These are phyloP conservation scores for Starmerella powellii DNA, from an alignment of 805 yeast species.

Conservation along the genomic window DNA sequence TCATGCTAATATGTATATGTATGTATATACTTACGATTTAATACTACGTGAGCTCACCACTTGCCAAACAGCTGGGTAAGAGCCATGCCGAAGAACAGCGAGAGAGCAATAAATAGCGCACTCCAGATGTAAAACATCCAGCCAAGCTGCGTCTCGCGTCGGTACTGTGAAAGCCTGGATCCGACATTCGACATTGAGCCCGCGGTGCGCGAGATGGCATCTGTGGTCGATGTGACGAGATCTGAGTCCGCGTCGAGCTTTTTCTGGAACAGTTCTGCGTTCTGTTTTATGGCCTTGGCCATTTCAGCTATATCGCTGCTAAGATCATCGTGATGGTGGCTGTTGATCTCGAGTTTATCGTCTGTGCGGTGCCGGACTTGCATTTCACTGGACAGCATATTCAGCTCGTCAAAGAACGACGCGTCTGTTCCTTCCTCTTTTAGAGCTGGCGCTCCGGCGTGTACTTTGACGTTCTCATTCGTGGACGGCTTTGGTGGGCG, in stretches of 20 bases:
- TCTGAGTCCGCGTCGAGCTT: slow-evolving; percentile 30
- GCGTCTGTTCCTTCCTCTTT: neutral
- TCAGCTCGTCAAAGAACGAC: slow-evolving; percentile 15
- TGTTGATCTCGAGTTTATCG: slow-evolving; percentile 24
- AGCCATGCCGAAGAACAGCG: slow-evolving; percentile 28
- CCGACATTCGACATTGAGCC: slow-evolving; percentile 30
- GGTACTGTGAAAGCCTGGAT: slow-evolving; percentile 26
- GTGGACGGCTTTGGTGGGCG: neutral
- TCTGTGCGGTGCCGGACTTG: slow-evolving; percentile 2
- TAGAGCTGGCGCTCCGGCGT: too few relatives aligned
- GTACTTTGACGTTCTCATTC: neutral
- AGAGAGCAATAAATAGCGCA: slow-evolving; percentile 27
- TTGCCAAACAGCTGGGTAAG: slow-evolving; percentile 31
- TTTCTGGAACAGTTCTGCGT: slow-evolving; percentile 36
- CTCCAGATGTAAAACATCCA: slow-evolving; percentile 33
- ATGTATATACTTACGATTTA: too few relatives aligned
- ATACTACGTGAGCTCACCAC: too few relatives aligned
- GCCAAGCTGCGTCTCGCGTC: slow-evolving; percentile 30
- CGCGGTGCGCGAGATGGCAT: slow-evolving; percentile 29
- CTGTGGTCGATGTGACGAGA: slow-evolving; percentile 28
- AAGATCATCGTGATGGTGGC: slow-evolving; percentile 36
- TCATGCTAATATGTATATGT: neutral
- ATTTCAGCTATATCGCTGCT: slow-evolving; percentile 38
- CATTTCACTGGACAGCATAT: slow-evolving; percentile 12
- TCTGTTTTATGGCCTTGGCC: slow-evolving; percentile 37